Percentiles rank a stretch among this genome's conserved stretches.
Conservation (phyloP, 2,329 filamentous ascomycete genomes). For the Ceratocystis variospora region DNA sequence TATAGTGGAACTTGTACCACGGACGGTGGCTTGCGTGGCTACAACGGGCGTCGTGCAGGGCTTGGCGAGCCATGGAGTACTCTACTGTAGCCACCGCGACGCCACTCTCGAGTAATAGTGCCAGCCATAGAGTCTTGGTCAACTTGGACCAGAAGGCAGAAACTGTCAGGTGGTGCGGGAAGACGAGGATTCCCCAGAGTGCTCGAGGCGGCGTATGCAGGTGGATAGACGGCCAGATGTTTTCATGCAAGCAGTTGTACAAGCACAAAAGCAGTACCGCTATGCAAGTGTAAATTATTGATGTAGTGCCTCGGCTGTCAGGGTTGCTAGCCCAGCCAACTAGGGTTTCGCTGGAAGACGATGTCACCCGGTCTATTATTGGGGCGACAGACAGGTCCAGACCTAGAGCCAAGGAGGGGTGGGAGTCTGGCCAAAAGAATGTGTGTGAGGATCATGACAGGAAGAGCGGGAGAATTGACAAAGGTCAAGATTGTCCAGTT, state of each 20-base stretch:
- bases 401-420: neutral
- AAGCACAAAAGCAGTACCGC: conserved; percentile 12
- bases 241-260: conserved; percentile 8
- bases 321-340: neutral
- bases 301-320: conserved; percentile 4
- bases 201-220: neutral
- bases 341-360: neutral
- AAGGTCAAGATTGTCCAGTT: neutral
- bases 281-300: conserved; percentile 12
- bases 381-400: neutral
- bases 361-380: neutral
- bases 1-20: conserved; percentile 7
- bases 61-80: conserved; percentile 5
- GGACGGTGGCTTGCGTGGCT: neutral
- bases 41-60: neutral
- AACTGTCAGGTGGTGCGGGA: conserved; percentile 4
- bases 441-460: neutral
- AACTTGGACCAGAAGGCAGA: neutral
- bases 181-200: neutral
- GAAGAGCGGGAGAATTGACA: neutral
- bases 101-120: conserved; percentile 4
- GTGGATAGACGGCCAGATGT: neutral
- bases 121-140: neutral
- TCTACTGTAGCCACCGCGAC: neutral
- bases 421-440: neutral